These are phyloP conservation scores for Alternaria longipes DNA, from an alignment of 2,329 filamentous ascomycete genomes.

Conservation along the genomic window DNA sequence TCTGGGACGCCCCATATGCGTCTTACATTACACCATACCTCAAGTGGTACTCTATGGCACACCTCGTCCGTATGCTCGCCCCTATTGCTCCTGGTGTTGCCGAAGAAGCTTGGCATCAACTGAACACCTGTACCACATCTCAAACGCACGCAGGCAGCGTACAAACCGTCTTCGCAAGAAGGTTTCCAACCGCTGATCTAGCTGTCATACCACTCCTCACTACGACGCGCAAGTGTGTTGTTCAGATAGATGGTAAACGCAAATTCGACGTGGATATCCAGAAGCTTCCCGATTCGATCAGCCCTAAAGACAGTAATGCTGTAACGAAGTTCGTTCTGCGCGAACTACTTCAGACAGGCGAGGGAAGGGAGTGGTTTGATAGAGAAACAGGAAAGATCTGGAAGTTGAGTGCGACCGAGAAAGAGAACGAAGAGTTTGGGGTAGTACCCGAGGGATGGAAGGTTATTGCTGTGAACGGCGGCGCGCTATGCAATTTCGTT, in stretches of 20 bases:
- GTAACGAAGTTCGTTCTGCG: slow-evolving; percentile 68
- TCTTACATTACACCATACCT: slow-evolving; percentile 56
- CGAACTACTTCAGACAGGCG: slow-evolving; percentile 68
- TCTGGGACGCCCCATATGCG: slow-evolving; percentile 38
- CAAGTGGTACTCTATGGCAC: slow-evolving; percentile 60
- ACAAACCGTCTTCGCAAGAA: slow-evolving; percentile 55
- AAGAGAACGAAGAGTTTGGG: slow-evolving; percentile 9
- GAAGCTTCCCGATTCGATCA: slow-evolving; percentile 51
- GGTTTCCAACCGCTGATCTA: slow-evolving; percentile 64
- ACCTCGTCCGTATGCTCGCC: slow-evolving; percentile 75
- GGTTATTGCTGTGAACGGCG: slow-evolving; percentile 71
- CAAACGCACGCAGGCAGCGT: background rate
- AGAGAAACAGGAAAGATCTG: slow-evolving; percentile 46
- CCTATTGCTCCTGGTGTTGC: slow-evolving; percentile 82
- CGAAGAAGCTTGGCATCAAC: slow-evolving; percentile 78
- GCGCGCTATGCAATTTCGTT: slow-evolving; percentile 79
- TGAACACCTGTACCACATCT: slow-evolving; percentile 50
- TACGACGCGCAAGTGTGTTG: slow-evolving; percentile 66
- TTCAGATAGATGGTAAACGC: slow-evolving; percentile 84
- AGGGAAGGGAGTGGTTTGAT: slow-evolving; percentile 66
- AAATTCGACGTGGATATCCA: slow-evolving; percentile 73
- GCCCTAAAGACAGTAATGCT: slow-evolving; percentile 34
- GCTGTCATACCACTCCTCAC: slow-evolving; percentile 64
- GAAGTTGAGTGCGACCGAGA: slow-evolving; percentile 23
- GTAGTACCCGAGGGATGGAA: slow-evolving; percentile 51